Conservation (phyloP, 2,329 filamentous ascomycete species). For the Neocatenulostroma microsporum region DNA sequence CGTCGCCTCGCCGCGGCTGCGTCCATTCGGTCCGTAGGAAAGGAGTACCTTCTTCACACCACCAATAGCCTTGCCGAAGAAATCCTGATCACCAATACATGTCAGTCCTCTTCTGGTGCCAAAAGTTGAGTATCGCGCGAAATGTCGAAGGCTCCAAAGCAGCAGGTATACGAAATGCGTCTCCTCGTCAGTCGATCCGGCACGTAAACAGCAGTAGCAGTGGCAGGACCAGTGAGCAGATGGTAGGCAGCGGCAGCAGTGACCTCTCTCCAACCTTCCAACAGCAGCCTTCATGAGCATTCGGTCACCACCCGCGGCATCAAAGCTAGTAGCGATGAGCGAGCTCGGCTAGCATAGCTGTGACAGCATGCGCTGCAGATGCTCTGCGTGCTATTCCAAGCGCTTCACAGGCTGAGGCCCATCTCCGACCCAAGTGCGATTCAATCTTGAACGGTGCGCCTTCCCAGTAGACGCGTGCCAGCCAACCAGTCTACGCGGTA, state of each 20-base stretch:
- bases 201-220: slow-evolving; percentile 7
- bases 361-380: too few species aligned
- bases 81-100: slow-evolving; percentile 66
- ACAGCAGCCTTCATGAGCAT: not conserved
- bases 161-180: not conserved
- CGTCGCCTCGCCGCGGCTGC: slow-evolving; percentile 85
- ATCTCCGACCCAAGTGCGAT: too few species aligned
- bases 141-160: not conserved
- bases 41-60: slow-evolving; percentile 85
- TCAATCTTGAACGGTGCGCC: too few species aligned
- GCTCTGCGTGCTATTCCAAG: too few species aligned
- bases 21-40: slow-evolving; percentile 85
- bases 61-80: slow-evolving; percentile 81
- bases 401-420: too few species aligned
- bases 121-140: slow-evolving; percentile 4
- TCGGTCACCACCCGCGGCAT: too few species aligned
- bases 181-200: not conserved
- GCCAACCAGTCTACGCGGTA: too few species aligned
- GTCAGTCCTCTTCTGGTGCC: slow-evolving; percentile 52
- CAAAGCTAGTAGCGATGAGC: too few species aligned
- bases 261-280: too few species aligned
- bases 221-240: slow-evolving; percentile 5
- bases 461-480: too few species aligned
- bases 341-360: too few species aligned
- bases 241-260: not conserved